phyloP scores from a whole-genome alignment of 2,329 filamentous ascomycete species.

The Exophiala mesophila region DNA sequence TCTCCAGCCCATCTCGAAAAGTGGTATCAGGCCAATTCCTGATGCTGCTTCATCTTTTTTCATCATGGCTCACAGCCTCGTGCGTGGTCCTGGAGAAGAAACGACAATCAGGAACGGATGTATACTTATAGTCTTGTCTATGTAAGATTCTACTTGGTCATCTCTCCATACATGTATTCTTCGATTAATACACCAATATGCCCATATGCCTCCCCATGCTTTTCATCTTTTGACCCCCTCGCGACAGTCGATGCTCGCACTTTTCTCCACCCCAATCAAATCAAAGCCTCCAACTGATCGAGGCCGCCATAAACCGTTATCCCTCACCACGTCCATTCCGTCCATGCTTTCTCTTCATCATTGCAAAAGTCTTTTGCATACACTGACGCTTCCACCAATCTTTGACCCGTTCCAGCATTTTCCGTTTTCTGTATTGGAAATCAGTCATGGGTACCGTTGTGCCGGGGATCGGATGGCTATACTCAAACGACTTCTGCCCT shows the following conservation, averaged over 20 bases:
- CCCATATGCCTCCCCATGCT: no score
- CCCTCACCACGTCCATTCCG: slow-evolving; percentile 3
- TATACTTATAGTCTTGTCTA: no score
- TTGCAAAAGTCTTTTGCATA: slow-evolving; percentile 15
- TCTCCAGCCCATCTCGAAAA: no score
- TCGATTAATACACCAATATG: no score
- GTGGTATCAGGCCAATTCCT: background rate
- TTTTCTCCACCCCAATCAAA: no score
- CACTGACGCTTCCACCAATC: slow-evolving; percentile 25
- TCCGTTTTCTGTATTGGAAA: slow-evolving; percentile 26
- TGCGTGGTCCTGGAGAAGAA: background rate
- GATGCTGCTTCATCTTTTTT: background rate
- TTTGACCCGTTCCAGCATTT: slow-evolving; percentile 23
- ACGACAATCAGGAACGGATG: no score
- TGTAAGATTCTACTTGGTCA: no score
- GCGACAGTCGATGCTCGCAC: no score
- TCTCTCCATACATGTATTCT: no score
- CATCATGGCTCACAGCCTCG: background rate
- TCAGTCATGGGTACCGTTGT: slow-evolving; percentile 24
- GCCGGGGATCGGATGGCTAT: slow-evolving; percentile 9
- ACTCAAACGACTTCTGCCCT: slow-evolving; percentile 13
- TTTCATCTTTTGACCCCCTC: no score
- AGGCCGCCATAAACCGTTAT: background rate
- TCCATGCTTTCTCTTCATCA: slow-evolving; percentile 13
- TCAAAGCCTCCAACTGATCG: no score